Base-by-base conservation (phyloP, 1,284 basidiomycete species). In the Omphalotus olearius region DNA sequence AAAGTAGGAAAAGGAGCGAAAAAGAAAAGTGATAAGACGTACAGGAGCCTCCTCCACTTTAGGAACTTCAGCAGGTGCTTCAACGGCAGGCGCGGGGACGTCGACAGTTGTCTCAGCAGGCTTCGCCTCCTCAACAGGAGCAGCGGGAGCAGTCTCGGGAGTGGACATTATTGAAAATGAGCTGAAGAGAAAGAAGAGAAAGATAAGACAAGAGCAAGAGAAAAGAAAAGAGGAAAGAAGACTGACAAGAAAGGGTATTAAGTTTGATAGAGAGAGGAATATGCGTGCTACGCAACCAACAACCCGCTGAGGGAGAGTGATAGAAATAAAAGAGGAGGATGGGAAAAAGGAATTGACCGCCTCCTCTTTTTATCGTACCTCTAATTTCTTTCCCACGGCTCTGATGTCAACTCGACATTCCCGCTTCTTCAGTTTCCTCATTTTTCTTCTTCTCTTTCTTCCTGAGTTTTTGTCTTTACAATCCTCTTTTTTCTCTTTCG, bases 111-210 rank as follows among this genome's bases (percentile, higher is more conserved):
- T 25, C 68, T 83, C 82, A 54, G 60, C 64, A 60, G 69, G 66
- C 69, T 78, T 78, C 50, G 72, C 71, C 65, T 84, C 83, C 69
- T 82, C 80, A 57, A 66, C 64, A 55, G 64, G 69, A 61, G 66
- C 68, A 56, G 60, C 57, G 60, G 69, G 71, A 65, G 73, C 64
- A 64, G 71, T 69, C 68, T 82, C 83, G 63, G 80, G 66, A 66
- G 85, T 79, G 76, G 89, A 91, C 87, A 91, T 91, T 87, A 89
- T 80, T 71, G 74, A 73, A 76, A 66, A 70, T 73, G 74, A 76
- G 78, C 74, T 80, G 64, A 5, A 57, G 53, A 41, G 49, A 51
- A 60, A 56, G 54, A 46, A 33, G 30, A 33, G 2, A 57, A 50
- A 56, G 56, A 60, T 49, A 57, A 58, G 52, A 50, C 54, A 58